Base-by-base conservation (phyloP, 2,329 filamentous ascomycete genomes). In the Trichocomaceae sp. region DNA sequence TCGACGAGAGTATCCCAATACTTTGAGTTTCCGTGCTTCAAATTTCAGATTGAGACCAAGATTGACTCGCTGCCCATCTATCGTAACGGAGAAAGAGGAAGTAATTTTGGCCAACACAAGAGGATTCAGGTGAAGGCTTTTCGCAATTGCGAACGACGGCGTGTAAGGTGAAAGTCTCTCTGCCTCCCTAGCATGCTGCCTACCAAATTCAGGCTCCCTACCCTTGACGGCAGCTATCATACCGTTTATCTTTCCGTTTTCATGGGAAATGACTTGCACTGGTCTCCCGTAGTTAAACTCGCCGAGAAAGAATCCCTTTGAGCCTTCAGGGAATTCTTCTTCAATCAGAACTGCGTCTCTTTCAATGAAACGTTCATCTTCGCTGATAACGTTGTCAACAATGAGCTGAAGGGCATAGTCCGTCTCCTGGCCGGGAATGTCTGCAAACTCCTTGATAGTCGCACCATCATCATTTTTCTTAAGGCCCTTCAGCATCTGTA, bases 11-110 rank as follows among this genome's bases (percentile, higher is more conserved):
- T 96, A 99, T 0, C 93, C 93, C 31, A 99, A 75, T 6, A 99
- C 93, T 75, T 99, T 99, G 63, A 91, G 81, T 72, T 96, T 96
- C 74, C 89, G 92, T 2, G 84, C 89, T 69, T 99, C 93, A 57
- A 99, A 99, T 70, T 99, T 99, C 61, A 99, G 79, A 66, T 99
- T 99, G 58, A 99, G 78, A 0, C 93, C 93, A 22, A 99, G 77
- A 64, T 99, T 99, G 59, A 96, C 80, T 63, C 88, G 87, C 56
- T 90, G 77, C 23, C 88, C 90, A 55, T 89, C 89, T 3, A 92
- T 83, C 17, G 83, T 83, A 55, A 99, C 88, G 53, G 86, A 87
- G 70, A 95, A 97, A 0, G 92, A 91, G 1, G 93, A 95, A 0
- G 93, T 97, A 64, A 99, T 88, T 78, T 96, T 99, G 72, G 91